Evolutionary conservation across 192 early-diverging fungal genomes (phyloP), one percentile per base, ranked within the genome.

Genomic region (Bifiguratus adelaidae): DNA sequence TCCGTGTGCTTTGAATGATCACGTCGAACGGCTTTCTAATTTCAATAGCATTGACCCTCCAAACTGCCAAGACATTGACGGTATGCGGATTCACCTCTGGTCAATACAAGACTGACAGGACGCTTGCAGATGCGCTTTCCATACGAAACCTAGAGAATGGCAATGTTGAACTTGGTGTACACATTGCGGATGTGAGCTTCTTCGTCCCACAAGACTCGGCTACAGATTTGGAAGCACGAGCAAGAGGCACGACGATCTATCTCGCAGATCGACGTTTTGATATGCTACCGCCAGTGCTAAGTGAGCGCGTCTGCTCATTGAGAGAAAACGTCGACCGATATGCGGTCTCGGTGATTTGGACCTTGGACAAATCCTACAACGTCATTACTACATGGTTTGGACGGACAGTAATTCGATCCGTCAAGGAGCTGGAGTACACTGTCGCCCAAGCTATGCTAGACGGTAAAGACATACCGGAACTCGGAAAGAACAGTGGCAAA

Each of bases 21-120:
- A n/a, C n/a, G n/a, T n/a, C n/a, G n/a, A n/a, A n/a, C n/a, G n/a
- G n/a, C n/a, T n/a, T n/a, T n/a, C n/a, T n/a, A n/a, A n/a, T 21
- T 33, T 77, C 1, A 74, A 73, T 48, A 86, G 85, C 47, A 85
- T 88, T 46, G 85, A 88, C 50, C 85, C 85, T 3, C 71, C 65
- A 11, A 81, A 81, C 48, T 81, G 83, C 56, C 75, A 83, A 58
- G 85, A 88, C 59, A 88, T 88, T 43, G 85, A 88, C 60, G 85
- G 61, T 63, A n/a, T n/a, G 22, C 25, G 22, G 0, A 8, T 13
- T 23, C 9, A 24, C 13, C 22, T 11, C 11, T 46, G 25, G 26
- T 23, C 15, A 13, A 29, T 2, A 26, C 24, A 49, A 22, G 3
- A 34, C 11, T 4, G 18, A 49, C 7, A 3, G 22, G 6, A 16